Percentiles rank a stretch among this genome's conserved stretches.
These are phyloP conservation scores for Alternaria sp. DNA, from an alignment of 2,329 filamentous ascomycete genomes.

Conservation along the genomic window DNA sequence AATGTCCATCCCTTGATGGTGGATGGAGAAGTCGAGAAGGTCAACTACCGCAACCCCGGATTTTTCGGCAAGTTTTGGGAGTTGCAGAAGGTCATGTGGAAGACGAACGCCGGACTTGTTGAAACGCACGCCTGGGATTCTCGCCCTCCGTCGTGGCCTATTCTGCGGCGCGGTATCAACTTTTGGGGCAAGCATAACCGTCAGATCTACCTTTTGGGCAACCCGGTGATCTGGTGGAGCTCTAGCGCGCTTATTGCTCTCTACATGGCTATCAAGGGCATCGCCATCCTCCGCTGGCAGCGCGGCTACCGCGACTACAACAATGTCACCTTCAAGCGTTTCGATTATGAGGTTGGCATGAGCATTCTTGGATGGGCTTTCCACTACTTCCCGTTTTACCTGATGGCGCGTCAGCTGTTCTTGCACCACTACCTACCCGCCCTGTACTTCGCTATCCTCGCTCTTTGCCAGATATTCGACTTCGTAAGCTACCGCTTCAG, in stretches of 20 bases:
- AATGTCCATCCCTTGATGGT: slow-evolving; percentile 84
- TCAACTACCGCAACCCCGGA: slow-evolving; percentile 92
- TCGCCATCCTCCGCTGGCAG: slow-evolving; percentile 92
- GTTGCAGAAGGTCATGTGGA: slow-evolving; percentile 98
- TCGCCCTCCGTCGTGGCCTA: slow-evolving; percentile 89
- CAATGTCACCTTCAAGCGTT: slow-evolving; percentile 86
- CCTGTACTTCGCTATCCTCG: slow-evolving; percentile 91
- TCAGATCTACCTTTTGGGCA: slow-evolving; percentile 95
- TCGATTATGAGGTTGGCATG: slow-evolving; percentile 94
- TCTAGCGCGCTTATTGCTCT: slow-evolving; percentile 79
- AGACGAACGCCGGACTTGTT: slow-evolving; percentile 92
- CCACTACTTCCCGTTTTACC: slow-evolving; percentile 98
- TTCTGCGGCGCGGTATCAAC: slow-evolving; percentile 93
- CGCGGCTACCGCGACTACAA: slow-evolving; percentile 88
- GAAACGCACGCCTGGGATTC: slow-evolving; percentile 99
- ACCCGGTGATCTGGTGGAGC: slow-evolving; percentile 88
- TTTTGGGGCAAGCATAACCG: slow-evolving; percentile 97
- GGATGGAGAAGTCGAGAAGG: slow-evolving; percentile 75
- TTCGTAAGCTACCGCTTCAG: slow-evolving; percentile 78
- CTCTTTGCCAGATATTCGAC: slow-evolving; percentile 88
- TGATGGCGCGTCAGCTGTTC: slow-evolving; percentile 98
- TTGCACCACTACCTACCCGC: slow-evolving; percentile 98
- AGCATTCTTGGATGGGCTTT: slow-evolving; percentile 93
- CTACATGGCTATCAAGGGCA: slow-evolving; percentile 84
- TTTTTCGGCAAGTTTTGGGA: slow-evolving; percentile 99